Evolutionary conservation across 768 basidiomycete species (phyloP), one percentile per base, ranked within the genome.

Genomic region (Sistotremastrum niveocremeum): DNA sequence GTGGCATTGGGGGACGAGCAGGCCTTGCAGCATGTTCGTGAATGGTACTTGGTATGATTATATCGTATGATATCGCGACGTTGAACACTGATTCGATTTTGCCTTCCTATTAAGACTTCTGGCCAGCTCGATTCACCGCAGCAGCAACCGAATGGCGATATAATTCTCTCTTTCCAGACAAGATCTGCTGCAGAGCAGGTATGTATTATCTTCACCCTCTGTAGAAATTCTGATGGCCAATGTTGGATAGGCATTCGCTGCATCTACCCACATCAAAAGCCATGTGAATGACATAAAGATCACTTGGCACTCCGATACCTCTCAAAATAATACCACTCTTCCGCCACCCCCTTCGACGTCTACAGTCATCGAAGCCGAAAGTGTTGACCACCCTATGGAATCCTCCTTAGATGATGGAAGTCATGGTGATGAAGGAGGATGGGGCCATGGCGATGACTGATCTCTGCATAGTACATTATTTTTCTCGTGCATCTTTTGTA

Each of bases 171-270:
- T 28, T 90, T 91, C 71, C 76, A 70, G 55, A 78, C 74, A 37
- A 76, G 87, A 46, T 66, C 69, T 30, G 79, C 71, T 28, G 87
- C 88, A 8, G 87, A 90, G 61, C 81, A 82, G 71, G 85, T 84
- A 53, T 33, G 66, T 51, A 37, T 45, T 10, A 7, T 40, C 28
- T 46, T 8, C 34, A 34, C 39, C 11, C 45, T 38, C 30, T 33
- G 34, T 37, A 12, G 42, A 28, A 41, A 39, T 45, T 34, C 46
- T 57, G 6, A 60, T 46, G 20, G 20, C 20, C 42, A 38, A 34
- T 42, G 35, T 39, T 46, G 49, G 49, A 5, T 49, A 87, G 82
- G 85, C 78, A 12, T 61, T 88, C 3, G 73, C 80, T 37, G 86
- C 85, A 60, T 85, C 84, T 28, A 58, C 62, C 10, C 73, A 74